Evolutionary conservation across 1,284 basidiomycete species (phyloP).

Genomic region (Sporisorium reilianum): DNA sequence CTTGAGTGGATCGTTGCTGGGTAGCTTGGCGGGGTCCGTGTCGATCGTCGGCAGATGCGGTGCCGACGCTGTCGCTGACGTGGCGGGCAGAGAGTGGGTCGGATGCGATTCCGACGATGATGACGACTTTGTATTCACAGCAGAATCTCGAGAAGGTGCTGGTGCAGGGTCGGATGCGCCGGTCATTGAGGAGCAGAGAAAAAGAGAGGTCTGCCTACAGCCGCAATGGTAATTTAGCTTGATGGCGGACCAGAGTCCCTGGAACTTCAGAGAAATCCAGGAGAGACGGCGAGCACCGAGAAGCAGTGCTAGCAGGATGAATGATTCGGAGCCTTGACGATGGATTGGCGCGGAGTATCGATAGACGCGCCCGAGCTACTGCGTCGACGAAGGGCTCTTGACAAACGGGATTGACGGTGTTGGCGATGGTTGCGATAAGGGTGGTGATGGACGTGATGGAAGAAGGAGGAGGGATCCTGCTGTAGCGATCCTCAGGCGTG

Average conservation of each 20-base stretch:
- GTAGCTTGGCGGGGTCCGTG: constrained; percentile 26
- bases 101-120: constrained; percentile 13
- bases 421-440: not conserved
- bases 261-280: not conserved
- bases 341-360: not conserved
- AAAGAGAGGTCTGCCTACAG: not conserved
- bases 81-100: not conserved
- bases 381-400: not conserved
- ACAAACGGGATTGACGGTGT: not conserved
- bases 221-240: too few relatives aligned
- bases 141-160: constrained; percentile 29
- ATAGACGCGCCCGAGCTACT: not conserved
- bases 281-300: not conserved
- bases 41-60: constrained; percentile 24
- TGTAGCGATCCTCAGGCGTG: not conserved
- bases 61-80: constrained; percentile 4
- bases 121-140: constrained; percentile 5
- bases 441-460: constrained; percentile 2
- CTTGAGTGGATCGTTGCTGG: constrained; percentile 36
- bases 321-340: not conserved
- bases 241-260: too few relatives aligned
- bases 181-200: constrained; percentile 29
- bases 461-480: not conserved
- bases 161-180: constrained; percentile 24
- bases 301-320: not conserved